phyloP scores from a whole-genome alignment of 2,329 filamentous ascomycete species.

The Xylaria sp. region DNA sequence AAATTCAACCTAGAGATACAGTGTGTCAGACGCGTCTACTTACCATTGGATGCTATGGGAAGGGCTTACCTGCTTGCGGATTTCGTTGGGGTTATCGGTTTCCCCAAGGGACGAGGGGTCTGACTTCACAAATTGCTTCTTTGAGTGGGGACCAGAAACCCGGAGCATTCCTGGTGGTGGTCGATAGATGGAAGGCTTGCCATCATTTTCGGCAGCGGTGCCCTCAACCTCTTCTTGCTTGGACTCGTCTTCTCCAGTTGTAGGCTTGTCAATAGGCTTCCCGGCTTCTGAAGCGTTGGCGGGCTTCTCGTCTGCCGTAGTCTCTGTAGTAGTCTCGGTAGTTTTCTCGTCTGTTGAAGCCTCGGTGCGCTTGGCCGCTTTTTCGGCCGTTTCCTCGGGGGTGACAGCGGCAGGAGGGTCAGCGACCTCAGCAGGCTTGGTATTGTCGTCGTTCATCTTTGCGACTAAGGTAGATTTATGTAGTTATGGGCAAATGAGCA shows the following conservation, averaged over 20 bases:
- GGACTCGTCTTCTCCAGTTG: slow-evolving; percentile 33
- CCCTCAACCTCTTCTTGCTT: slow-evolving; percentile 32
- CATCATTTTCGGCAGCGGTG: slow-evolving; percentile 38
- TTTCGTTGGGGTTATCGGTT: slow-evolving; percentile 77
- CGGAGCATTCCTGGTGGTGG: slow-evolving; percentile 47
- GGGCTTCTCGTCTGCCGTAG: no score
- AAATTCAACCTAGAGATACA: slow-evolving; percentile 51
- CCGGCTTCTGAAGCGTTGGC: background rate
- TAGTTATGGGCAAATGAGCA: background rate
- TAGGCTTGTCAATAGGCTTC: slow-evolving; percentile 13
- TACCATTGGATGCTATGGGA: background rate
- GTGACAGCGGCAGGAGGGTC: slow-evolving; percentile 22
- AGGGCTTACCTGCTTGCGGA: slow-evolving; percentile 77
- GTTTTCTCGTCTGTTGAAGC: no score
- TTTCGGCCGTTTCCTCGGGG: slow-evolving; percentile 9
- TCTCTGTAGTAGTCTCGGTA: no score
- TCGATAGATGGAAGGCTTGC: slow-evolving; percentile 24
- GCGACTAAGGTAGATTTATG: slow-evolving; percentile 9
- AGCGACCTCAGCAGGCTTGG: slow-evolving; percentile 44
- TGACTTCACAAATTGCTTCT: slow-evolving; percentile 68
- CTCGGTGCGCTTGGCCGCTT: background rate
- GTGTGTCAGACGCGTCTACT: background rate
- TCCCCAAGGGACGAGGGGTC: slow-evolving; percentile 71
- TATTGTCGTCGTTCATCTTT: slow-evolving; percentile 43
- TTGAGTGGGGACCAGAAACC: slow-evolving; percentile 47